Evolutionary conservation across 129 eudicot species (phyloP).

Genomic region (Saussurea involucrata): DNA sequence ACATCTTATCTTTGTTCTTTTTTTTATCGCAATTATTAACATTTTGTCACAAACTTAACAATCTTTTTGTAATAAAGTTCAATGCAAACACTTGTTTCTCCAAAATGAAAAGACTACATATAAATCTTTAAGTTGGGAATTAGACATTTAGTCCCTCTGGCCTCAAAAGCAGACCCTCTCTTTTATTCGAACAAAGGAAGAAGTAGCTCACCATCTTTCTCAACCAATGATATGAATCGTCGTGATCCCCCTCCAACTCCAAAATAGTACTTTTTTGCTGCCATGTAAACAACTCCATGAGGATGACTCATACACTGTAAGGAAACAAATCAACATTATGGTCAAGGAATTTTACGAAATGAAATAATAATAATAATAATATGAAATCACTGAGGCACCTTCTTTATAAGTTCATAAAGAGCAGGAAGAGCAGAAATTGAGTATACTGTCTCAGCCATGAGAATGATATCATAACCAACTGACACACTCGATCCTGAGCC

Average conservation of each 20-base stretch:
- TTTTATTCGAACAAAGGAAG: neutral
- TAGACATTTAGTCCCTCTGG: neutral
- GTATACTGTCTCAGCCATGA: slow-evolving; percentile 95
- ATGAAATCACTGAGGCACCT: slow-evolving; percentile 41
- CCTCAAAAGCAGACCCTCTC: neutral
- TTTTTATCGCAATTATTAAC: neutral
- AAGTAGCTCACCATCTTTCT: slow-evolving; percentile 65
- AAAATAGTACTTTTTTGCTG: slow-evolving; percentile 94
- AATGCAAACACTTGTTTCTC: neutral
- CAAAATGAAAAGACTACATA: neutral
- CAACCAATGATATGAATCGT: slow-evolving; percentile 77
- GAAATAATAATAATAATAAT: neutral
- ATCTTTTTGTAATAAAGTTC: neutral
- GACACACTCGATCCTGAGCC: slow-evolving; percentile 4
- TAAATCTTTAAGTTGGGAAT: neutral
- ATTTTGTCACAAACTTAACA: neutral
- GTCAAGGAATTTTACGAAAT: neutral
- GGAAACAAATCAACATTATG: slow-evolving; percentile 11
- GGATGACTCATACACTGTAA: slow-evolving; percentile 61
- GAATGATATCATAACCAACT: slow-evolving; percentile 69
- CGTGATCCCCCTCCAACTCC: slow-evolving; percentile 97
- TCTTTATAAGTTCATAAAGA: slow-evolving; percentile 60
- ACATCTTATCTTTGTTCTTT: too few relatives aligned
- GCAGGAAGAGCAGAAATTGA: slow-evolving; percentile 61
- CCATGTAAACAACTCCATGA: slow-evolving; percentile 85